Conservation (phyloP, 352 stramenopile species). For the Phytophthora litchii region DNA sequence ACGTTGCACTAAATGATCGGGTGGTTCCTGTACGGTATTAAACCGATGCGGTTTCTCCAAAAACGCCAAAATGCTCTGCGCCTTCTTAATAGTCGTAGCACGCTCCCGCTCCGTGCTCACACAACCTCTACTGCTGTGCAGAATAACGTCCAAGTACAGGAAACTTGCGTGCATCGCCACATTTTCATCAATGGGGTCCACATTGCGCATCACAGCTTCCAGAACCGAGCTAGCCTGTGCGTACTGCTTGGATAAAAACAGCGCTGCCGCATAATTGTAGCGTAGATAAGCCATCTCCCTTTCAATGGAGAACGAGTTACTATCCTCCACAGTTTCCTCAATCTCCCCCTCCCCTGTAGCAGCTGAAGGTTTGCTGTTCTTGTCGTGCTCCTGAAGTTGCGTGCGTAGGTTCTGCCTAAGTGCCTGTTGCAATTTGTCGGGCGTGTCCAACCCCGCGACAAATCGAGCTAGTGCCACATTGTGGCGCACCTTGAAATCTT, state of each 20-base stretch:
- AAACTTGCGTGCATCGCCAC: conserved; percentile 94
- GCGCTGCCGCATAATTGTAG: conserved; percentile 89
- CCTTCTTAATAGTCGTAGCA: conserved; percentile 78
- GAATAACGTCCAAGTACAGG: conserved; percentile 91
- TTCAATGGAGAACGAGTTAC: conserved; percentile 67
- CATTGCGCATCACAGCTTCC: conserved; percentile 87
- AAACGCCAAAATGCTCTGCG: conserved; percentile 86
- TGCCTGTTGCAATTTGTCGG: conserved; percentile 78
- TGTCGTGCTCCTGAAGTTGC: conserved; percentile 63
- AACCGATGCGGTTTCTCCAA: conserved; percentile 92
- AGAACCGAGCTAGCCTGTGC: conserved; percentile 84
- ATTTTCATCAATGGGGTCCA: conserved; percentile 91
- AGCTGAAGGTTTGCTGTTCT: conserved; percentile 22
- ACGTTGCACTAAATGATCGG: conserved; percentile 40
- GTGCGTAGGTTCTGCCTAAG: conserved; percentile 72
- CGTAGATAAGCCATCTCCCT: conserved; percentile 87
- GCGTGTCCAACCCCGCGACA: conserved; percentile 57
- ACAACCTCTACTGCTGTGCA: conserved; percentile 88
- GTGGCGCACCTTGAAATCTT: conserved; percentile 87
- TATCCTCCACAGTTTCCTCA: conserved; percentile 32
- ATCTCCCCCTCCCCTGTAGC: conserved; percentile 17
- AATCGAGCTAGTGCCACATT: conserved; percentile 82
- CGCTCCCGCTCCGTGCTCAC: conserved; percentile 81
- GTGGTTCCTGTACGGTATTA: conserved; percentile 71
- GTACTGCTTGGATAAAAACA: conserved; percentile 93